Base-by-base conservation (phyloP, 129 eudicot species). In the Pseudognaphalium luteoalbum region DNA sequence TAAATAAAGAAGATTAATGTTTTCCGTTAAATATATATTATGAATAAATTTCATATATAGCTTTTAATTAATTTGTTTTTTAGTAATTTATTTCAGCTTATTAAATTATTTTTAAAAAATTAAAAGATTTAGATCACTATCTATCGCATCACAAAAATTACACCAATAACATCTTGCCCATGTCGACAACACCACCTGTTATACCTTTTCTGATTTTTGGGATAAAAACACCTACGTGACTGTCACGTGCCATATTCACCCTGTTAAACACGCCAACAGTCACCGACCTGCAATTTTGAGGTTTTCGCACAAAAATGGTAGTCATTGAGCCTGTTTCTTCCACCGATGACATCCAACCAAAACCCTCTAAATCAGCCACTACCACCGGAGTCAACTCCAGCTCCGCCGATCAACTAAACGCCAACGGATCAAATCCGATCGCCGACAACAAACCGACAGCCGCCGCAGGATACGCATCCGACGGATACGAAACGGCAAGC, bases 401-500 rank as follows among this genome's bases (percentile, higher is more conserved):
- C 30, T 68, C 69, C 32, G 74, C 64, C 62, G 76, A 59, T 60
- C 60, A 74, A 74, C 16, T 68, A 60, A 74, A 39, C 37, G 59
- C 42, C n/a, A 30, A 66, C 33, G 58, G 59, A 14, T 33, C 22
- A 56, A 71, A 22, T 30, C 32, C 56, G 19, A 62, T 39, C 20
- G 14, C 16, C 29, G 70, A 34, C 69, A 37, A 62, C 60, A 52
- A 67, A 51, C 32, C 85, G 44, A 61, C 80, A 71, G 76, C 80
- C 42, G 77, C 75, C 64, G 54, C n/a, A 47, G 88, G 82, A 5
- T 81, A 92, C 81, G 74, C 67, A 21, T 83, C 88, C 61, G 96
- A 89, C 34, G 96, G 96, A 4, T 92, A 81, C 80, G 97, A 92
- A 76, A 89, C 97, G 2, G 97, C 96, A 29, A 92, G 97, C 76